These are phyloP conservation scores for Cercospora zeina DNA, from an alignment of 2,329 filamentous ascomycete species.

Conservation along the genomic window DNA sequence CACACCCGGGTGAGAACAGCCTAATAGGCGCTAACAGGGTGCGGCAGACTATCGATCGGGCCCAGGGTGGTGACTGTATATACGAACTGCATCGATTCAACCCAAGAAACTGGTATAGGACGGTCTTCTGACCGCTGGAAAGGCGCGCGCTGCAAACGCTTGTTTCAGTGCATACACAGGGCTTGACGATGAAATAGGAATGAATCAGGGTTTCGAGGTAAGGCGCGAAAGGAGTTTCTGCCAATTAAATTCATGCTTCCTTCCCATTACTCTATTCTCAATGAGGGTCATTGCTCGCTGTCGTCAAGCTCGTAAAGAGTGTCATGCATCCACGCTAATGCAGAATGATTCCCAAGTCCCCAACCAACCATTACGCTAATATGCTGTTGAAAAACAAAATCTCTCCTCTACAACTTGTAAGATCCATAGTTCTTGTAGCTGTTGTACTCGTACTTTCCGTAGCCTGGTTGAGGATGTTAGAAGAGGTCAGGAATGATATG, in stretches of 20 bases:
- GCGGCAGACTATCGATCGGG: no score
- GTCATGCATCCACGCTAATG: constrained; percentile 5
- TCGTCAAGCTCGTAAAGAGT: constrained; percentile 12
- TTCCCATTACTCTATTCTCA: neutral
- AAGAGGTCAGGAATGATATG: neutral
- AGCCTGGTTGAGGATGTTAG: neutral
- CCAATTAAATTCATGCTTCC: neutral
- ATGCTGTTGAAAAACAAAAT: neutral
- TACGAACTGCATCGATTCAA: no score
- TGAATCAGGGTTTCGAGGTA: neutral
- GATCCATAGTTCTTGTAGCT: constrained; percentile 8
- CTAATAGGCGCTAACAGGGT: no score
- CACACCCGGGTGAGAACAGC: no score
- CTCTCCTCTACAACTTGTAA: neutral
- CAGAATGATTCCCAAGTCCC: neutral
- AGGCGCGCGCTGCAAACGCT: neutral
- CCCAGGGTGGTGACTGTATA: no score
- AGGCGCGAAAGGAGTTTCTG: neutral
- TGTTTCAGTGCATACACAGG: neutral
- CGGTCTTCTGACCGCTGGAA: neutral
- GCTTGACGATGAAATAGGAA: neutral
- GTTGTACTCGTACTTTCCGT: constrained; percentile 10
- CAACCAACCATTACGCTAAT: neutral
- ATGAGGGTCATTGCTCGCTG: constrained; percentile 9
- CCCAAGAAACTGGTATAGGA: no score